A percentile compares a stretch with the other conserved stretches of the same genome.
These are phyloP conservation scores for Colletotrichum sp. DNA, from an alignment of 2,329 filamentous ascomycete genomes.

Conservation along the genomic window DNA sequence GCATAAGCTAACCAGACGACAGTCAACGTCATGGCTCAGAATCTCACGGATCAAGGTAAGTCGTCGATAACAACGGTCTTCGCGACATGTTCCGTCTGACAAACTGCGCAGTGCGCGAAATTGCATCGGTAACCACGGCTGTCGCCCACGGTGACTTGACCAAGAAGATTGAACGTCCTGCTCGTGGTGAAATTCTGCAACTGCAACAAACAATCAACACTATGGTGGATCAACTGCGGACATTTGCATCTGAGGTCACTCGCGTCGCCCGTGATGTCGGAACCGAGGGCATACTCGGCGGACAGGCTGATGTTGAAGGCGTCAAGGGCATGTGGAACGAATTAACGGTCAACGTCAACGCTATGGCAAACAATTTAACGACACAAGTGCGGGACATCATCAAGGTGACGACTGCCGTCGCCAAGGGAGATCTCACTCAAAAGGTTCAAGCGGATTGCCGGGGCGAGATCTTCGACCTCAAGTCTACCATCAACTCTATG, in stretches of 20 bases:
- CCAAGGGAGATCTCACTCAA: constrained; percentile 90
- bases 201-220: constrained; percentile 88
- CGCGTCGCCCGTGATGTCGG: constrained; percentile 84
- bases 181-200: constrained; percentile 81
- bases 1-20: not conserved
- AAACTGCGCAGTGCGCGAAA: constrained; percentile 71
- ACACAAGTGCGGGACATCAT: constrained; percentile 96
- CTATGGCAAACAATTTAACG: constrained; percentile 87
- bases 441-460: constrained; percentile 93
- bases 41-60: constrained; percentile 76
- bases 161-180: constrained; percentile 83
- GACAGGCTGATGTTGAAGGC: constrained; percentile 82
- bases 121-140: constrained; percentile 82
- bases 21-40: constrained; percentile 87
- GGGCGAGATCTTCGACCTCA: constrained; percentile 92
- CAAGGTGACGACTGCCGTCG: constrained; percentile 74
- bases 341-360: constrained; percentile 84
- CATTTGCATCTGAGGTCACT: constrained; percentile 84
- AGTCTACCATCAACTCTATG: constrained; percentile 99
- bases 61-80: not conserved
- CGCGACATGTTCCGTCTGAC: not conserved
- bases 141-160: constrained; percentile 84
- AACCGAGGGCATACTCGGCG: constrained; percentile 82
- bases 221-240: constrained; percentile 86
- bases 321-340: constrained; percentile 92